These are phyloP conservation scores for Aspergillus sclerotiicarbonarius DNA, from an alignment of 495 filamentous ascomycete species.

Conservation along the genomic window DNA sequence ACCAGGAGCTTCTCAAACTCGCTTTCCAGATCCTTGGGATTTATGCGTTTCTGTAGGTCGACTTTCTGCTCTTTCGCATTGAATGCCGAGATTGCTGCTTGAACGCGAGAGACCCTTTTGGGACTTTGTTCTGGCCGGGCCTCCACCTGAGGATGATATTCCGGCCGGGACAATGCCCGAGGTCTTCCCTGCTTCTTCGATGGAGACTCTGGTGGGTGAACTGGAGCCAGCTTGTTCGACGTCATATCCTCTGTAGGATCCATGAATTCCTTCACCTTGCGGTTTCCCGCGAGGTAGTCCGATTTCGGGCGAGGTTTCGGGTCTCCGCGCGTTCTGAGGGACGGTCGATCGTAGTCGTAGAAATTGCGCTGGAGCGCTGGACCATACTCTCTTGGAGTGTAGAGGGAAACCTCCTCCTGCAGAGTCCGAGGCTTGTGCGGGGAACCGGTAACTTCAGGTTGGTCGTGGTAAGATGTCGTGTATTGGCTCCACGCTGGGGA, in stretches of 20 bases:
- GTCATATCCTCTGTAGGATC: slow-evolving; percentile 25
- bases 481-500: slow-evolving; percentile 82
- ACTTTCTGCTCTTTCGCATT: slow-evolving; percentile 48
- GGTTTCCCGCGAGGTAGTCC: slow-evolving; percentile 40
- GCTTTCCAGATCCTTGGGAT: slow-evolving; percentile 46
- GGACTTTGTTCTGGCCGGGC: slow-evolving; percentile 30
- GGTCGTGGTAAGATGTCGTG: slow-evolving; percentile 44
- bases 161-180: slow-evolving; percentile 23
- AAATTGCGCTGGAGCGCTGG: slow-evolving; percentile 67
- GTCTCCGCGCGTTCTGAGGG: slow-evolving; percentile 42
- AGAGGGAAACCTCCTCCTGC: slow-evolving; percentile 60
- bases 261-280: slow-evolving; percentile 38
- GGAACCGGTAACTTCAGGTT: slow-evolving; percentile 31
- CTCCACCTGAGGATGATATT: slow-evolving; percentile 22
- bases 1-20: slow-evolving; percentile 53
- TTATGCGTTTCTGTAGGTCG: slow-evolving; percentile 41
- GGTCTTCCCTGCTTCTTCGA: slow-evolving; percentile 22
- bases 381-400: slow-evolving; percentile 59
- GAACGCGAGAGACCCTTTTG: slow-evolving; percentile 54
- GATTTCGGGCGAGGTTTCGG: slow-evolving; percentile 53
- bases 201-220: slow-evolving; percentile 14
- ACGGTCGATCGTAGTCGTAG: slow-evolving; percentile 55
- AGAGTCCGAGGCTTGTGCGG: slow-evolving; percentile 43
- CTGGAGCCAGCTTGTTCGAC: slow-evolving; percentile 20
- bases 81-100: slow-evolving; percentile 64